phyloP scores from a whole-genome alignment of 805 yeast genomes.

The Pichia phayaonensis region DNA sequence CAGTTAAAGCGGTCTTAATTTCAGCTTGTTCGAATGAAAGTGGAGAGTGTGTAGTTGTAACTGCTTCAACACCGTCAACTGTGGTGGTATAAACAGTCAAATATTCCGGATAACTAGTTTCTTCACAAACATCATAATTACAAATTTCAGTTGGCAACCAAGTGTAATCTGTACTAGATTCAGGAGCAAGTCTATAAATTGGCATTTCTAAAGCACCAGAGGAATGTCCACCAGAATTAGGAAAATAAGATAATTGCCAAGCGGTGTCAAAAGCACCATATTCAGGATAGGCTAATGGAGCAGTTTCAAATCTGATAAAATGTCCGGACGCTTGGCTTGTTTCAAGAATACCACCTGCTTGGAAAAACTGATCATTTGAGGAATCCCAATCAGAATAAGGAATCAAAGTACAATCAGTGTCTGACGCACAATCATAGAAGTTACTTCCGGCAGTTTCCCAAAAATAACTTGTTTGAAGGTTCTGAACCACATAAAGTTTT shows the following conservation, averaged over 20 bases:
- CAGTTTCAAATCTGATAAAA: slow-evolving; percentile 9
- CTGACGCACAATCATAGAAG: slow-evolving; percentile 5
- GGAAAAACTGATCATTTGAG: slow-evolving; percentile 6
- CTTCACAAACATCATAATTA: slow-evolving; percentile 8
- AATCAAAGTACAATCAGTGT: slow-evolving; percentile 3
- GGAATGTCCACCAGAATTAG: neutral
- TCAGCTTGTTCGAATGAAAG: neutral
- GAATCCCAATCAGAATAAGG: neutral
- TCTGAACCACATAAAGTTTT: slow-evolving; percentile 2
- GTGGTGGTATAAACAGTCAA: neutral
- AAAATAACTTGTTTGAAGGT: neutral
- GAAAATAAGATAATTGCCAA: neutral
- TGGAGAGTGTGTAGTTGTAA: slow-evolving; percentile 2
- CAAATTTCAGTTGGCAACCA: slow-evolving; percentile 8
- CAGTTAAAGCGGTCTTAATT: slow-evolving; percentile 10
- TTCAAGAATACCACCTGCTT: slow-evolving; percentile 5
- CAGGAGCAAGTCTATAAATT: slow-evolving; percentile 6
- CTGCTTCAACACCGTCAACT: neutral
- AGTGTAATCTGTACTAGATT: slow-evolving; percentile 2
- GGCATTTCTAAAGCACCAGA: neutral
- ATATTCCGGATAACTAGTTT: slow-evolving; percentile 8
- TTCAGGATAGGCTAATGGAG: slow-evolving; percentile 7
- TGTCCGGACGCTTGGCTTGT: slow-evolving; percentile 1
- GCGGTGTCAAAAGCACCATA: slow-evolving; percentile 6
- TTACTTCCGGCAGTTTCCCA: slow-evolving; percentile 7